A percentile compares a stretch with the other conserved stretches of the same genome.
phyloP scores from a whole-genome alignment of 371 early-diverging fungal genomes.

The Thermomucor indicae-seudaticae region DNA sequence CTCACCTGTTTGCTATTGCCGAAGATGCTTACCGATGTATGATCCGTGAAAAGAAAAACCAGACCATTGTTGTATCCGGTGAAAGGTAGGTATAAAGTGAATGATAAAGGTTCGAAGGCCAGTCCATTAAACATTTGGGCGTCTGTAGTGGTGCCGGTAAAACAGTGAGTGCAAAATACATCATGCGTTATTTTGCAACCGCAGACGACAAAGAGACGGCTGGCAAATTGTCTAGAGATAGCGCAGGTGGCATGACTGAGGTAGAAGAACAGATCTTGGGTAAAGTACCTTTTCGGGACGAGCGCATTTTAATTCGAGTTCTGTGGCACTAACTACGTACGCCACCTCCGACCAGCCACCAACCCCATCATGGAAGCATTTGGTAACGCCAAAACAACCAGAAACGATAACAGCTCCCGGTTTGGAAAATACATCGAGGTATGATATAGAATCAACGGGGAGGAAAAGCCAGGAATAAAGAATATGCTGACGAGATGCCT shows the following conservation, averaged over 20 bases:
- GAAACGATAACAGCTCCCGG: constrained; percentile 98
- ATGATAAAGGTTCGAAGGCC: not conserved
- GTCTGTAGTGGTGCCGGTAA: constrained; percentile 85
- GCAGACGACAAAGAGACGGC: constrained; percentile 68
- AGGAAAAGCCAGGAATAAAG: not conserved
- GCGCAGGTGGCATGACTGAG: constrained; percentile 58
- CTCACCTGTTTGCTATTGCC: constrained; percentile 98
- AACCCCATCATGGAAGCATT: constrained; percentile 99
- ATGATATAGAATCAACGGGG: not conserved
- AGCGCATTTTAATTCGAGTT: no score
- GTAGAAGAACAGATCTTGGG: constrained; percentile 81
- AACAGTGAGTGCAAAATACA: constrained; percentile 93
- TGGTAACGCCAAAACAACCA: constrained; percentile 98
- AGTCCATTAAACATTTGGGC: not conserved
- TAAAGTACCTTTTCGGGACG: constrained; percentile 19
- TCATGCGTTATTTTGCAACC: constrained; percentile 97
- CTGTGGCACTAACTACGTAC: no score
- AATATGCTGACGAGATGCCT: not conserved
- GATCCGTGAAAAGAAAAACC: constrained; percentile 88
- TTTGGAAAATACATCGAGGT: constrained; percentile 99
- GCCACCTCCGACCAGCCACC: constrained; percentile 55
- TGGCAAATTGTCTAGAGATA: constrained; percentile 23
- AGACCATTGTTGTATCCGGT: constrained; percentile 98
- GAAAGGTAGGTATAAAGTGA: constrained; percentile 62
- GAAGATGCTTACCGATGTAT: constrained; percentile 96